Base-by-base conservation (phyloP, 2,329 filamentous ascomycete species). In the Blumeria graminis region DNA sequence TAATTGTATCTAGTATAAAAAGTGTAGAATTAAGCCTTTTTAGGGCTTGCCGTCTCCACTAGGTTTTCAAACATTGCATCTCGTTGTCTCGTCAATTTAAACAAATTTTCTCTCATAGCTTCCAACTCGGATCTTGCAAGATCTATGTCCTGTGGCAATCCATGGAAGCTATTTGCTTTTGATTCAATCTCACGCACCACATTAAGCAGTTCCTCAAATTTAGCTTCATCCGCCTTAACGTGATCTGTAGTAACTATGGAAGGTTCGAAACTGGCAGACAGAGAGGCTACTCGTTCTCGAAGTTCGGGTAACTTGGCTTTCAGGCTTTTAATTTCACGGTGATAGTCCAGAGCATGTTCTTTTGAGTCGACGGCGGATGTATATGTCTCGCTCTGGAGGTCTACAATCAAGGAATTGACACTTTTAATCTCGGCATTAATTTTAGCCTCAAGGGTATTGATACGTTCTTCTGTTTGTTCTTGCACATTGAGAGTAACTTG, bases 61-160 rank as follows among this genome's bases (percentile, higher is more conserved):
- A 92, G 66, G 1, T 74, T 76, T 65, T 90, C 86, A 65, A 94
- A 93, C 56, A 86, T 72, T 34, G 71, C 74, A 66, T 94, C 86
- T 56, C 88, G 76, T 61, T 74, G 73, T 60, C 73, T 72, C 33
- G 75, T 80, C 55, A 86, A 69, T 9, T 70, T 69, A 41, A 75
- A 72, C 50, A 94, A 70, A 63, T 87, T 78, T 1, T 71, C 69
- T 58, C 84, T 76, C 46, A 88, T 69, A 34, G 73, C 71, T 60
- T 84, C 82, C 33, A 94, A 73, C 65, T 86, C 80, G n/a, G 72
- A 69, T 61, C 81, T 76, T 38, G 87, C 87, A 51, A 77, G 74
- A 52, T 81, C 75, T 8, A 76, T 69, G 63, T 94, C 81, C 6
- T 80, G 80, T 1, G 88, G 84, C 58, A 94, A 68, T 6, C 82